A percentile compares a stretch with the other conserved stretches of the same genome.
phyloP scores from a whole-genome alignment of 2,329 filamentous ascomycete species.

The Venturia oleaginea region DNA sequence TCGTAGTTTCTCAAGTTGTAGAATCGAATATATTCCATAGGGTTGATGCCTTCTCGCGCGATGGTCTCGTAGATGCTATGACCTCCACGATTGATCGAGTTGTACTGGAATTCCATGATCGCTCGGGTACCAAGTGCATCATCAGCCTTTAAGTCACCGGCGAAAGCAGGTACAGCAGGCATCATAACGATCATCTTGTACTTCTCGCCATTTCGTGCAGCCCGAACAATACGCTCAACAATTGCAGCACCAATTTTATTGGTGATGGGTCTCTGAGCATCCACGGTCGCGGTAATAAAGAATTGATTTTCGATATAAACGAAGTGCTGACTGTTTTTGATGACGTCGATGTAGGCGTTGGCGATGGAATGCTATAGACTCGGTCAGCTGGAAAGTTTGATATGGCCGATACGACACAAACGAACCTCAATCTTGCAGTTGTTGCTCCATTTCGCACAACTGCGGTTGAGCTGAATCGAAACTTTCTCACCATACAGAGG shows the following conservation, averaged over 20 bases:
- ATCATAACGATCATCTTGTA: slow-evolving; percentile 73
- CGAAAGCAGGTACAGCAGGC: slow-evolving; percentile 72
- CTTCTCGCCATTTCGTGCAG: slow-evolving; percentile 53
- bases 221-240: slow-evolving; percentile 66
- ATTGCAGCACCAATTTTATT: slow-evolving; percentile 75
- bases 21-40: slow-evolving; percentile 67
- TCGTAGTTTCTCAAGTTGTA: slow-evolving; percentile 82
- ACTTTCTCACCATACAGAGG: not conserved
- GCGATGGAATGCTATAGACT: slow-evolving; percentile 62
- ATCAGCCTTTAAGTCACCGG: slow-evolving; percentile 66
- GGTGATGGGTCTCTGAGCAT: slow-evolving; percentile 60
- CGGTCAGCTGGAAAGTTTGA: not conserved
- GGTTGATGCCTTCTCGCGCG: slow-evolving; percentile 56
- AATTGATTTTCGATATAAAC: slow-evolving; percentile 82
- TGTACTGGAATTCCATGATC: slow-evolving; percentile 84
- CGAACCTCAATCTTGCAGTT: slow-evolving; percentile 46
- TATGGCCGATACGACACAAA: not conserved
- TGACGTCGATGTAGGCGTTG: slow-evolving; percentile 71
- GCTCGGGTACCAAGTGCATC: slow-evolving; percentile 67
- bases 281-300: slow-evolving; percentile 73
- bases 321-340: slow-evolving; percentile 60
- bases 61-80: slow-evolving; percentile 69
- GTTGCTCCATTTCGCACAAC: slow-evolving; percentile 49
- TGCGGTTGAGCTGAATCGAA: slow-evolving; percentile 29
- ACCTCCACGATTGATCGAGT: slow-evolving; percentile 67